Percentiles rank a stretch among this genome's conserved stretches.
Evolutionary conservation across 2,329 filamentous ascomycete species (phyloP).

Genomic region (Aspergillus thermomutatus): DNA sequence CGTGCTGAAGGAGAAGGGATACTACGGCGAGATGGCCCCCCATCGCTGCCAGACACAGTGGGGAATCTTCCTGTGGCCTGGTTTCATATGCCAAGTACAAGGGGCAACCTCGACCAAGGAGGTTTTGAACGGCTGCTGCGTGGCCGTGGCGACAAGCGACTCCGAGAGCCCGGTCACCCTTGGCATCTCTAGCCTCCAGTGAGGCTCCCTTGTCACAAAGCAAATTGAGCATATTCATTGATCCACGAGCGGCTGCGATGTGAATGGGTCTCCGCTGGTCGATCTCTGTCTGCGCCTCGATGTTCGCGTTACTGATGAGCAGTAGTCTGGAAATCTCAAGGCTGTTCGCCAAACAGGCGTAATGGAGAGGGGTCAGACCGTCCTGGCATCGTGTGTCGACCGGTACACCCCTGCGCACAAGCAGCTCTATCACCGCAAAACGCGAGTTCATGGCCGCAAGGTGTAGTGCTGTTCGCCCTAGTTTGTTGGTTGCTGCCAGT

Average conservation of each 20-base stretch:
- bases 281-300: slow-evolving; percentile 30
- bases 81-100: slow-evolving; percentile 24
- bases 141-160: slow-evolving; percentile 33
- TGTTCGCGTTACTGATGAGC: slow-evolving; percentile 29
- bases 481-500: slow-evolving; percentile 24
- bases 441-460: slow-evolving; percentile 33
- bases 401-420: slow-evolving; percentile 31
- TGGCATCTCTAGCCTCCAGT: slow-evolving; percentile 30
- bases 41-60: slow-evolving; percentile 36
- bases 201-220: slow-evolving; percentile 31
- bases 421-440: slow-evolving; percentile 36
- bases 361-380: slow-evolving; percentile 34
- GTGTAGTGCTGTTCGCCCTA: slow-evolving; percentile 35
- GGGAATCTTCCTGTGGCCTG: slow-evolving; percentile 34
- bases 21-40: slow-evolving; percentile 32
- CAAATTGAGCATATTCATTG: slow-evolving; percentile 28
- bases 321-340: slow-evolving; percentile 30
- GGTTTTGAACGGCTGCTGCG: slow-evolving; percentile 29
- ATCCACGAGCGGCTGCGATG: slow-evolving; percentile 28
- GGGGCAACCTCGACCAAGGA: slow-evolving; percentile 32
- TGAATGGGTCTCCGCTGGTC: slow-evolving; percentile 33
- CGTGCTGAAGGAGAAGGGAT: slow-evolving; percentile 29
- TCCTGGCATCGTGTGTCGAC: slow-evolving; percentile 29
- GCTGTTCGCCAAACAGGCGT: slow-evolving; percentile 33
- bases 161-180: slow-evolving; percentile 33